Conservation (phyloP, 257 asterid genomes). For the Plectranthus barbatus region DNA sequence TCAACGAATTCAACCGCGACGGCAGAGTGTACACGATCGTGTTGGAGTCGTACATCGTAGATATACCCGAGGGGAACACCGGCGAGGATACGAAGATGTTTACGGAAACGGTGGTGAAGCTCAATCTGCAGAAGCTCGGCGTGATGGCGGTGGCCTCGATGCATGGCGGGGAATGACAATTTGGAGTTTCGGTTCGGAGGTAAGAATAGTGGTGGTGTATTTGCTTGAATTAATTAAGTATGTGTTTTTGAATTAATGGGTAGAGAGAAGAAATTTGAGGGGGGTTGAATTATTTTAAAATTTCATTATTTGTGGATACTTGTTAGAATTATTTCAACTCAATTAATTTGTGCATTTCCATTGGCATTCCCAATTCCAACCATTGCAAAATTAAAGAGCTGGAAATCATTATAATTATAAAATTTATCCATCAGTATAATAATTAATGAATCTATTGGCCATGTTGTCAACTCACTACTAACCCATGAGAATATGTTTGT, state of each 20-base stretch:
- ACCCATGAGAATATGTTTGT: no score
- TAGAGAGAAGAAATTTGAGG: neutral
- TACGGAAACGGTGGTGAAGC: conserved; percentile 76
- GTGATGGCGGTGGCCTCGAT: conserved; percentile 52
- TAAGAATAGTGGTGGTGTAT: conserved; percentile 3
- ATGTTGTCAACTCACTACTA: no score
- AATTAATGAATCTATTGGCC: no score
- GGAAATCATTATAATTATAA: no score
- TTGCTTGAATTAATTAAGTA: neutral
- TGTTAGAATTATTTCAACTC: no score
- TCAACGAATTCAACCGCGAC: conserved; percentile 39
- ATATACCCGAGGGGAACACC: conserved; percentile 85
- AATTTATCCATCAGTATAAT: no score
- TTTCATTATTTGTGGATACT: no score
- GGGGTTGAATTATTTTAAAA: neutral
- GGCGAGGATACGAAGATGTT: conserved; percentile 79
- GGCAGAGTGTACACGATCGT: conserved; percentile 48
- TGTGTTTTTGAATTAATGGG: conserved; percentile 8
- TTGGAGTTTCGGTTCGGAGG: neutral
- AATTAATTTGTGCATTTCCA: no score
- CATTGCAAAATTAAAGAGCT: no score
- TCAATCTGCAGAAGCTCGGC: conserved; percentile 75
- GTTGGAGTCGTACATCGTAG: conserved; percentile 75
- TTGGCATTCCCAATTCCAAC: no score
- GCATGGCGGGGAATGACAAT: conserved; percentile 35